These are phyloP conservation scores for Coniella vitis DNA, from an alignment of 2,329 filamentous ascomycete genomes.

Conservation along the genomic window DNA sequence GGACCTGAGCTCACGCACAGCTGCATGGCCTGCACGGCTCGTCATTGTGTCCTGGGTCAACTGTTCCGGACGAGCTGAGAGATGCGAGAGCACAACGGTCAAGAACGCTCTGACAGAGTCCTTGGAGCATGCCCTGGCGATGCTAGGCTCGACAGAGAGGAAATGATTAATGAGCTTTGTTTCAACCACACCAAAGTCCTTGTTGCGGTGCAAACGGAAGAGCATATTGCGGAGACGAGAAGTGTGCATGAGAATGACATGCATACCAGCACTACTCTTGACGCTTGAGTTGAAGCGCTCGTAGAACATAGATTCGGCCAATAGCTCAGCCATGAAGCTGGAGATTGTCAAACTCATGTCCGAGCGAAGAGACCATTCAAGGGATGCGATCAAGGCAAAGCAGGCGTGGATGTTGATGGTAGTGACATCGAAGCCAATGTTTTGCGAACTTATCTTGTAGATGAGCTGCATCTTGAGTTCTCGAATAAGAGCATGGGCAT, in stretches of 20 bases:
- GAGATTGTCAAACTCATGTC: background rate
- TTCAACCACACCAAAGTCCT: background rate
- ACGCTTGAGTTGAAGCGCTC: background rate
- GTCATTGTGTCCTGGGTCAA: background rate
- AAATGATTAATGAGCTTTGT: background rate
- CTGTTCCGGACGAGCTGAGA: background rate
- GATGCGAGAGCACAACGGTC: background rate
- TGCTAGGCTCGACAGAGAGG: slow-evolving; percentile 19
- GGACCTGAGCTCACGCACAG: background rate
- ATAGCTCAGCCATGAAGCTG: background rate
- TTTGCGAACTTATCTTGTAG: background rate
- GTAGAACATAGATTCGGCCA: slow-evolving; percentile 1
- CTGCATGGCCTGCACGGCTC: background rate
- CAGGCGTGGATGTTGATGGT: background rate
- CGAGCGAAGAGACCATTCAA: background rate
- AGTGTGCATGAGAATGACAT: background rate
- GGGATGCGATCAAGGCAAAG: background rate
- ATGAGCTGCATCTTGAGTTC: slow-evolving; percentile 2
- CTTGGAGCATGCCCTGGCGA: slow-evolving; percentile 21
- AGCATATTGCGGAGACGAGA: background rate
- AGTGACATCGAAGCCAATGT: background rate
- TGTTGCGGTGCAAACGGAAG: background rate
- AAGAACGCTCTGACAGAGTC: background rate
- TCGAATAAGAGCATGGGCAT: background rate
- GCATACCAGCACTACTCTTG: background rate